These are phyloP conservation scores for Mycosphaerella sp. DNA, from an alignment of 2,329 filamentous ascomycete genomes.

Conservation along the genomic window DNA sequence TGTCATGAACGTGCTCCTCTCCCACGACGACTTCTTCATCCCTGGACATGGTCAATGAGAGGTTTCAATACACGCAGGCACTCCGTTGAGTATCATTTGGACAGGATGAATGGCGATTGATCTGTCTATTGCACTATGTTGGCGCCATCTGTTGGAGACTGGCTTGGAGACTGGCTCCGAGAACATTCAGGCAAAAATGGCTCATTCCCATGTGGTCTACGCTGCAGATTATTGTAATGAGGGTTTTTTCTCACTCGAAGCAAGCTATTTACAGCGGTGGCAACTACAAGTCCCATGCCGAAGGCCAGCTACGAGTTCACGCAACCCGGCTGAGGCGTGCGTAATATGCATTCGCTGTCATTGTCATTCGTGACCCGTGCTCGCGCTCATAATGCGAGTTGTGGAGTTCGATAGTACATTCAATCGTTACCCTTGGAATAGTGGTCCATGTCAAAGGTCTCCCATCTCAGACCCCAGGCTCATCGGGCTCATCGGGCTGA, in stretches of 20 bases:
- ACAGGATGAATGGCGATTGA: not conserved
- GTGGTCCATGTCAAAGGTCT: not conserved
- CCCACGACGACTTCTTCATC: too few species aligned
- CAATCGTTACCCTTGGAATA: not conserved
- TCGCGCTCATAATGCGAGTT: not conserved
- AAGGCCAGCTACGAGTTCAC: not conserved
- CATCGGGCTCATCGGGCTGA: slow-evolving; percentile 68
- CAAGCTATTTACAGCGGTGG: slow-evolving; percentile 14
- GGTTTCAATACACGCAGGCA: too few species aligned
- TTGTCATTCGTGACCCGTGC: slow-evolving; percentile 12
- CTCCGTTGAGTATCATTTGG: too few species aligned
- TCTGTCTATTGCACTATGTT: not conserved
- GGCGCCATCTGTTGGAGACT: too few species aligned
- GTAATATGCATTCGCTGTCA: slow-evolving; percentile 12
- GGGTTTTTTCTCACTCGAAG: slow-evolving; percentile 3
- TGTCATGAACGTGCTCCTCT: too few species aligned
- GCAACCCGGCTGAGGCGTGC: slow-evolving; percentile 5
- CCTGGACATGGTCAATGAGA: too few species aligned
- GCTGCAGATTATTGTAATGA: not conserved
- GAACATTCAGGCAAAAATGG: not conserved
- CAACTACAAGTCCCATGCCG: slow-evolving; percentile 5
- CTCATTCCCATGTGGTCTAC: not conserved
- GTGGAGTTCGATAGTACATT: not conserved
- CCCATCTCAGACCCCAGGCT: slow-evolving; percentile 16
- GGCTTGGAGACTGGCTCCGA: not conserved